Evolutionary conservation across 192 early-diverging fungal genomes (phyloP), one percentile per base, ranked within the genome.

Genomic region (Entomortierella parvispora): DNA sequence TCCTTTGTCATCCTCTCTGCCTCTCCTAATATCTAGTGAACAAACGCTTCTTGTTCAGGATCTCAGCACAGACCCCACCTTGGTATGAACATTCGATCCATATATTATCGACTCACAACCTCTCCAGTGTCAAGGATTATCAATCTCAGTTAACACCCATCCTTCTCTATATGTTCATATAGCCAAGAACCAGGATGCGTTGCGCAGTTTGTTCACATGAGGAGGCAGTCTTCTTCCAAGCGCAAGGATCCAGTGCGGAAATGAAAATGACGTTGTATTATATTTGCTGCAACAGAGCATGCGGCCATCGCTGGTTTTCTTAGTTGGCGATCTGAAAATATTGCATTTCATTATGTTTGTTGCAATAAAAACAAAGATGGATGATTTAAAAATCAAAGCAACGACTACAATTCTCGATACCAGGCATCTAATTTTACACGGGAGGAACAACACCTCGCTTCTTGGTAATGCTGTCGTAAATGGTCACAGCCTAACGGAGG

Each of bases 261-360:
- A 86, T 89, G 3, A 90, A 89, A 25, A 93, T 94, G 93, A 90
- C 87, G 22, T 70, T 94, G 22, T 94, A 90, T 71, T 94, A 93
- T 58, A 91, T 92, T 12, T 94, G 93, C 66, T 85, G 86, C 58
- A 89, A 89, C 79, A 69, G 64, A 51, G 71, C 72, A 8, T 93
- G 93, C 65, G 85, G 87, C 44, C 86, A 92, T 79, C 88, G 91
- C 58, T 94, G 93, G 93, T 80, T 84, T 43, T 77, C 74, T 18
- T 75, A 62, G 45, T 5, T 4, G 34, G 4, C 14, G 5, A 12
- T 15, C n/a, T 6, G 14, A 23, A 12, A 15, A 4, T 49, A 6
- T 29, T 29, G 9, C 12, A n/a, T 51, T 51, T 51, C 26, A 1
- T 1, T 5, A 20, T 15, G 14, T 25, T 17, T n/a, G n/a, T 28